Evolutionary conservation across 2,329 filamentous ascomycete species (phyloP), one percentile per base, ranked within the genome.

Genomic region (Colletotrichum neosansevieriae): DNA sequence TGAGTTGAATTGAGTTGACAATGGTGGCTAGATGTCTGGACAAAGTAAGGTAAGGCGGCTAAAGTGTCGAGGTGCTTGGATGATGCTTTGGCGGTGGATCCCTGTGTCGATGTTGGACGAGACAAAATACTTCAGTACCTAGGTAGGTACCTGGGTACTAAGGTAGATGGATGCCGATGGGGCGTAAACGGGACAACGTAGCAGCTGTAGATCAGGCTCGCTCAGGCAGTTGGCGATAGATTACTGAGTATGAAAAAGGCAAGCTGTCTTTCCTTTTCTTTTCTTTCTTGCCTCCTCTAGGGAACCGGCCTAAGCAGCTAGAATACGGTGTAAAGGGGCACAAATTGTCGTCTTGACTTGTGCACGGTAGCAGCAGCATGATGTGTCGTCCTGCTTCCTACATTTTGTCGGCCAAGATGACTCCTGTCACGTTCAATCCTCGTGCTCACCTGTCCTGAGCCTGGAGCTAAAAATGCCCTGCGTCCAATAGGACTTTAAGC

Each of bases 71-170:
- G 10, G 40, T 49, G 58, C 63, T 44, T 40, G 45, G 36, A 34
- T 47, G 29, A 58, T 58, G 56, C 56, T 58, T 58, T 45, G 24
- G 60, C 40, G 32, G 50, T 51, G 32, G 51, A 57, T 44, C 64
- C 64, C 36, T 63, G 59, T 58, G 59, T 40, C 44, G 12, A 63
- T 51, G 63, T 50, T 62, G 58, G 49, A 62, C 19, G 53, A 57
- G 49, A 67, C 58, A 57, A 19, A 53, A 49, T 42, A 57, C 29
- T 29, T 29, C 29, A 38, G 24, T 24, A 24, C 24, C 24, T 5
- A 24, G 1, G 21, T 21, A 21, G 21, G 4, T 24, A 24, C 4
- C 4, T 24, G 5, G 24, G 3, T 5, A 24, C 24, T 24, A 0
- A 21, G 21, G 4, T 5, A 5, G 13, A 4, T 12, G 15, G 10